Evolutionary conservation across 768 basidiomycete genomes (phyloP).

Genomic region (Podaxis pistillaris): DNA sequence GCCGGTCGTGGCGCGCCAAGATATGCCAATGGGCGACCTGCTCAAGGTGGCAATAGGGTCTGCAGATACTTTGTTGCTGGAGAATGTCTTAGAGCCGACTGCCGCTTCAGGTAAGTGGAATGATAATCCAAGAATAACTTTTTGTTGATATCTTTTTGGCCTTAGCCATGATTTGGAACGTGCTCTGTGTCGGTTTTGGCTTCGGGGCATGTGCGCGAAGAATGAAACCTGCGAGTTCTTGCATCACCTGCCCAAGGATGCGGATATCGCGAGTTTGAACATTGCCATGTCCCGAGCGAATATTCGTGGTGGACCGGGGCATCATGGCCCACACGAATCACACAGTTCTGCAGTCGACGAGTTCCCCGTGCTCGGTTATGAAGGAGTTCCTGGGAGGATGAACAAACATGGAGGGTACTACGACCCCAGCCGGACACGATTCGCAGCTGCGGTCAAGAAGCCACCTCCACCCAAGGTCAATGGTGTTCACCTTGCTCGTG

Average conservation of each 20-base stretch:
- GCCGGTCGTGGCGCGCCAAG: slow-evolving; percentile 33
- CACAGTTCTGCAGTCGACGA: slow-evolving; percentile 56
- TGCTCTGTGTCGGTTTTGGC: slow-evolving; percentile 95
- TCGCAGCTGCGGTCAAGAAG: slow-evolving; percentile 89
- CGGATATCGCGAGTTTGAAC: slow-evolving; percentile 71
- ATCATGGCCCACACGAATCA: slow-evolving; percentile 34
- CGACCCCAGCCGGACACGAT: slow-evolving; percentile 88
- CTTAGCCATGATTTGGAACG: slow-evolving; percentile 90
- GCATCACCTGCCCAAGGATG: slow-evolving; percentile 85
- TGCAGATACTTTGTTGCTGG: slow-evolving; percentile 97
- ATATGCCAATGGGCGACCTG: slow-evolving; percentile 56
- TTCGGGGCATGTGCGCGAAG: slow-evolving; percentile 95
- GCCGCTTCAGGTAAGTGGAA: slow-evolving; percentile 84
- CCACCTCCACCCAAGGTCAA: slow-evolving; percentile 38
- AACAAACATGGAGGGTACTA: slow-evolving; percentile 47
- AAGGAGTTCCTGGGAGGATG: slow-evolving; percentile 38
- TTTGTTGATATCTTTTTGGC: slow-evolving; percentile 14
- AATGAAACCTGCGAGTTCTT: slow-evolving; percentile 96
- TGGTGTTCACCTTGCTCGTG: slow-evolving; percentile 49
- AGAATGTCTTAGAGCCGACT: slow-evolving; percentile 94
- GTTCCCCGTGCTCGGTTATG: slow-evolving; percentile 66
- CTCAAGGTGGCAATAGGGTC: slow-evolving; percentile 69
- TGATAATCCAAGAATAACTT: slow-evolving; percentile 2
- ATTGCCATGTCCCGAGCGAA: slow-evolving; percentile 67
- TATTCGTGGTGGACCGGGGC: slow-evolving; percentile 43